A percentile compares a stretch with the other conserved stretches of the same genome.
Evolutionary conservation across 2,329 filamentous ascomycete genomes (phyloP).

Genomic region (Epichloe elymi): DNA sequence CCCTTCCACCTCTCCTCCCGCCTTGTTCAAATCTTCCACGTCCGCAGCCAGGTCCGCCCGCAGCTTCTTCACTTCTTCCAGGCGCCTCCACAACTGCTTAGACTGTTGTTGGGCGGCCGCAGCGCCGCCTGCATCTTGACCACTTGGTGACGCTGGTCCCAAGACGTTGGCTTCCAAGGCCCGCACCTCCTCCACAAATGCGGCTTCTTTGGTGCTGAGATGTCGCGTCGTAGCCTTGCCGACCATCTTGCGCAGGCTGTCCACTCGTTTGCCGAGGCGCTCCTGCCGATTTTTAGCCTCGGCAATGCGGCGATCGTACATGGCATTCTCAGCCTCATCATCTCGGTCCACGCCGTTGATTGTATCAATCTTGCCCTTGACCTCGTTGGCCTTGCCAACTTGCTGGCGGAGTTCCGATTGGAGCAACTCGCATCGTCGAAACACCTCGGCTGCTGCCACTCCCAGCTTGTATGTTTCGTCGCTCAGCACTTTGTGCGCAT

Average conservation of each 20-base stretch:
- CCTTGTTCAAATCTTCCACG: slow-evolving; percentile 30
- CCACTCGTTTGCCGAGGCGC: slow-evolving; percentile 44
- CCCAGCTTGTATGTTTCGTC: slow-evolving; percentile 57
- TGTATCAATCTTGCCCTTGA: slow-evolving; percentile 52
- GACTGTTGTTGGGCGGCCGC: neutral
- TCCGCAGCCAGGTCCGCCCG: slow-evolving; percentile 30
- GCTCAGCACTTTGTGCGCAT: slow-evolving; percentile 58
- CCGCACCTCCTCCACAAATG: slow-evolving; percentile 33
- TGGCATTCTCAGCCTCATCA: slow-evolving; percentile 38
- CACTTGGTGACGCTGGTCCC: slow-evolving; percentile 12
- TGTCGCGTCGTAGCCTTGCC: slow-evolving; percentile 29
- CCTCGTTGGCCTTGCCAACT: slow-evolving; percentile 50
- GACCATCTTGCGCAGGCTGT: slow-evolving; percentile 37
- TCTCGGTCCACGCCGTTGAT: slow-evolving; percentile 37
- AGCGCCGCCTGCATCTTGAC: neutral
- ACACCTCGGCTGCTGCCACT: slow-evolving; percentile 58
- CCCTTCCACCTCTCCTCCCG: slow-evolving; percentile 14
- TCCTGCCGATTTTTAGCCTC: slow-evolving; percentile 42
- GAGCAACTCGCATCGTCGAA: slow-evolving; percentile 55
- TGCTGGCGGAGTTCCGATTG: slow-evolving; percentile 56
- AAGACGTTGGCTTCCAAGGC: slow-evolving; percentile 41
- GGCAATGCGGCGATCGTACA: slow-evolving; percentile 45
- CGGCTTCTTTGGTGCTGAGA: slow-evolving; percentile 31
- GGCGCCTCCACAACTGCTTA: slow-evolving; percentile 7
- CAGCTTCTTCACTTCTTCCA: slow-evolving; percentile 34